A percentile compares a stretch with the other conserved stretches of the same genome.
Conservation (phyloP, 306 rosid species). For the Vigna radiata region DNA sequence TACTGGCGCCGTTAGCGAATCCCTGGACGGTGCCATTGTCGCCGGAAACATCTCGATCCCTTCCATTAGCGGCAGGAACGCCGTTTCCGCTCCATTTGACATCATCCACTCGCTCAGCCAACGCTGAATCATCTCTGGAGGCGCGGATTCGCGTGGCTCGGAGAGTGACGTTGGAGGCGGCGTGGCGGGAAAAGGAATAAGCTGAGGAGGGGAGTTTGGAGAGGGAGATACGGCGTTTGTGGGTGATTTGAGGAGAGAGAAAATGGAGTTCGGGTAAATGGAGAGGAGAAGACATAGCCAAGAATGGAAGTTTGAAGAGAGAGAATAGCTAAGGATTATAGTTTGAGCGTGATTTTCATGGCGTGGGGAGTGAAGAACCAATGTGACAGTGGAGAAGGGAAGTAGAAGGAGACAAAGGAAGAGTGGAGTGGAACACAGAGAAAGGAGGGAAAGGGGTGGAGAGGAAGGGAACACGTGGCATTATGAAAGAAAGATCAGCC, state of each 20-base stretch:
- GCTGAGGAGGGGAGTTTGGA: conserved; percentile 38
- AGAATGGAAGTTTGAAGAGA: conserved; percentile 2
- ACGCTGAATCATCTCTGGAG: conserved; percentile 61
- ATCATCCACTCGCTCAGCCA: conserved; percentile 61
- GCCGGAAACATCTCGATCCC: background rate
- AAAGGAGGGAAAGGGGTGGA: conserved; percentile 49
- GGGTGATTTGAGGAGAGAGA: conserved; percentile 57
- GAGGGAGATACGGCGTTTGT: conserved; percentile 54
- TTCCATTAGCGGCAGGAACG: conserved; percentile 41
- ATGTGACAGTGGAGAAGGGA: conserved; percentile 17
- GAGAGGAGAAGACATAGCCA: conserved; percentile 62
- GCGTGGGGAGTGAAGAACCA: background rate
- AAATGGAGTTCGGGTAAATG: conserved; percentile 64
- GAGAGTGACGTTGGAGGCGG: conserved; percentile 37
- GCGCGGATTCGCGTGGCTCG: conserved; percentile 58
- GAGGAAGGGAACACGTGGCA: conserved; percentile 42
- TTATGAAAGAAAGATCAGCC: conserved; percentile 32
- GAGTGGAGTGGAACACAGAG: conserved; percentile 12
- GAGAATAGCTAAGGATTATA: conserved; percentile 21
- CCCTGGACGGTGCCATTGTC: conserved; percentile 52
- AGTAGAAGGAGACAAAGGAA: conserved; percentile 3
- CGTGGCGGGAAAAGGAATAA: conserved; percentile 35
- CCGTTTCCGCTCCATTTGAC: conserved; percentile 70
- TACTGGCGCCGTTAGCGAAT: conserved; percentile 54
- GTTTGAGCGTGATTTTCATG: conserved; percentile 52